Conservation (phyloP, 345 rosid genomes). For the Geranium rotundifolium region DNA sequence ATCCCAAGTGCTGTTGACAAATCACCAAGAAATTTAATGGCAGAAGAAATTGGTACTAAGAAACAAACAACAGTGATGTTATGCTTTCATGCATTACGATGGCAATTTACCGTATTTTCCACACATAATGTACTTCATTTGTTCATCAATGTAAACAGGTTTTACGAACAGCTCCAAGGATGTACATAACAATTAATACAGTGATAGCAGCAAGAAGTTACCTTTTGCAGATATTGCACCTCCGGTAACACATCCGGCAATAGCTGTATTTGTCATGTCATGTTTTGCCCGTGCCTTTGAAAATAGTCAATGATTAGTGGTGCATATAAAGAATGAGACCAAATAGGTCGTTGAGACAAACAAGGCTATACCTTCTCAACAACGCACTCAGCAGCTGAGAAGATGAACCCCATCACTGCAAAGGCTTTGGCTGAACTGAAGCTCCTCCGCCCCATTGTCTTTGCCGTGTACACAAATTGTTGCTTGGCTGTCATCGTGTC, state of each 20-base stretch:
- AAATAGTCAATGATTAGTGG: neutral
- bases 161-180: neutral
- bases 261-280: constrained; percentile 59
- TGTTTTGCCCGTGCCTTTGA: constrained; percentile 80
- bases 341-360: neutral
- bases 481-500: constrained; percentile 69
- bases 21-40: too few species aligned
- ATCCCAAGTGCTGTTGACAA: too few species aligned
- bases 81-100: neutral
- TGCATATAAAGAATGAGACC: neutral
- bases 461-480: constrained; percentile 58
- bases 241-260: constrained; percentile 93
- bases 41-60: too few species aligned
- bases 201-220: constrained; percentile 15
- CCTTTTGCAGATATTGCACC: constrained; percentile 79
- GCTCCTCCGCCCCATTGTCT: constrained; percentile 81
- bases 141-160: too few species aligned
- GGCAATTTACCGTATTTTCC: neutral
- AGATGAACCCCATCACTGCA: constrained; percentile 85
- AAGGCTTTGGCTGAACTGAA: constrained; percentile 81
- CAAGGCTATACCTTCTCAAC: constrained; percentile 58
- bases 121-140: too few species aligned
- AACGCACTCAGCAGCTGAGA: constrained; percentile 83
- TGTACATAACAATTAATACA: neutral
- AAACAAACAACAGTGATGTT: neutral